Base-by-base conservation (phyloP, 345 rosid genomes). In the Capsella bursapastoris region DNA sequence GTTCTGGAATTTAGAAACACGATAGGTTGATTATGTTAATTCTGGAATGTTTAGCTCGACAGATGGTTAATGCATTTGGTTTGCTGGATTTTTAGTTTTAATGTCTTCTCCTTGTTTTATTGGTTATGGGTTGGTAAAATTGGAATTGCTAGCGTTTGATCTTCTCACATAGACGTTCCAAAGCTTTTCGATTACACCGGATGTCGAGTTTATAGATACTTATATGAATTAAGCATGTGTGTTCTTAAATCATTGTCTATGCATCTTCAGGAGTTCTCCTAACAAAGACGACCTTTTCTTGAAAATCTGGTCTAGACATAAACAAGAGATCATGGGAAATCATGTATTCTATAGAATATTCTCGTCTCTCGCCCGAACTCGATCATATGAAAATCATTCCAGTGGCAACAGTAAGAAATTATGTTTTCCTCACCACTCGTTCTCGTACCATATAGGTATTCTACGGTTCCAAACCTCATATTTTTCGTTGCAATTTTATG, bases 301-400 rank as follows among this genome's bases (percentile, higher is more conserved):
- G 18, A 55, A 29, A 3, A 29, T 55, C 7, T 55, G 59, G 37
- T 55, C 37, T 55, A 29, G 37, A 55, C 9, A 5, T 55, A 55
- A 6, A 28, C 38, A 28, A 29, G 59, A 13, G 37, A 13, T 11
- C 57, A 53, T 53, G 57, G 57, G 57, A 40, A 12, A 11, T n/a
- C 1, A 66, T 66, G 48, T 50, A 66, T 34, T 50, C 48, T 35
- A 50, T 35, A 35, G 70, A 65, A 16, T n/a, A n/a, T 8, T 45
- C 50, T 14, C 2, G 22, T 15, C 6, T 45, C n/a, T 1, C 50
- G 3, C 22, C 50, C 6, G 50, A 45, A n/a, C 2, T 45, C 8
- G 6, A 45, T 6, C 8, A n/a, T 5, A 0, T 1, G 22, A 45
- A 3, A n/a, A 45, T 45, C 22, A n/a, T n/a, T 3, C 70, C 35